These are phyloP conservation scores for Xylaria nigripes DNA, from an alignment of 495 filamentous ascomycete genomes.

Conservation along the genomic window DNA sequence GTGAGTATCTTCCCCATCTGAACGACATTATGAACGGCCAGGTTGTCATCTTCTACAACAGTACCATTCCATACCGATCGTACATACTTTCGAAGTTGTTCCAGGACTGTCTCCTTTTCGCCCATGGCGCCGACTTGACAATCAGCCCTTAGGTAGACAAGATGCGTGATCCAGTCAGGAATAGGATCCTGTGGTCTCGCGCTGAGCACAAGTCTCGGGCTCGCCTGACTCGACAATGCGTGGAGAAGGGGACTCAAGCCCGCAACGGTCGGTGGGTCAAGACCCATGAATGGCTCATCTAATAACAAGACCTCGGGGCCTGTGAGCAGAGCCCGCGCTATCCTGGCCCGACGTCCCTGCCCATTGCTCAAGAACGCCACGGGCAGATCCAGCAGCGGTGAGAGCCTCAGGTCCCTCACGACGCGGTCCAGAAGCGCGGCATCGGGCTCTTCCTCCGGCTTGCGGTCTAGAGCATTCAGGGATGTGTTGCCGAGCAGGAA, in stretches of 20 bases:
- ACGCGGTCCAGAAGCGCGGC: constrained; percentile 50
- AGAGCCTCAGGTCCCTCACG: constrained; percentile 56
- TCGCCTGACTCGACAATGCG: constrained; percentile 51
- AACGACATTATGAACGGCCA: constrained; percentile 40
- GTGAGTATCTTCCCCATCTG: constrained; percentile 45
- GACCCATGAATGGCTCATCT: constrained; percentile 95
- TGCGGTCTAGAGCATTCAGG: constrained; percentile 49
- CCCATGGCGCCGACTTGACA: constrained; percentile 52
- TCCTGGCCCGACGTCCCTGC: constrained; percentile 76
- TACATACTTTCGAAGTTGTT: constrained; percentile 38
- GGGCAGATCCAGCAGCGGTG: constrained; percentile 61
- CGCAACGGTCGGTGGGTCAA: constrained; percentile 72
- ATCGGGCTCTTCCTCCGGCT: constrained; percentile 44
- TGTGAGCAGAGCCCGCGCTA: constrained; percentile 73
- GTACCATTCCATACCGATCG: constrained; percentile 29
- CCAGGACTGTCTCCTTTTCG: constrained; percentile 44
- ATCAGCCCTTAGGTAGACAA: constrained; percentile 57
- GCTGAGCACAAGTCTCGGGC: constrained; percentile 66
- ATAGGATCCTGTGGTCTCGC: constrained; percentile 77
- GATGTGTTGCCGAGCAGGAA: constrained; percentile 71
- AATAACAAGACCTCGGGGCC: constrained; percentile 75
- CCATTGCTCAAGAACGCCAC: constrained; percentile 88
- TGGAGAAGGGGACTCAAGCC: constrained; percentile 62
- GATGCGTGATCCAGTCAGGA: constrained; percentile 83
- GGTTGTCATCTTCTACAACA: constrained; percentile 25